Conservation (phyloP, 495 filamentous ascomycete species). For the Lasiosphaeria hispida region DNA sequence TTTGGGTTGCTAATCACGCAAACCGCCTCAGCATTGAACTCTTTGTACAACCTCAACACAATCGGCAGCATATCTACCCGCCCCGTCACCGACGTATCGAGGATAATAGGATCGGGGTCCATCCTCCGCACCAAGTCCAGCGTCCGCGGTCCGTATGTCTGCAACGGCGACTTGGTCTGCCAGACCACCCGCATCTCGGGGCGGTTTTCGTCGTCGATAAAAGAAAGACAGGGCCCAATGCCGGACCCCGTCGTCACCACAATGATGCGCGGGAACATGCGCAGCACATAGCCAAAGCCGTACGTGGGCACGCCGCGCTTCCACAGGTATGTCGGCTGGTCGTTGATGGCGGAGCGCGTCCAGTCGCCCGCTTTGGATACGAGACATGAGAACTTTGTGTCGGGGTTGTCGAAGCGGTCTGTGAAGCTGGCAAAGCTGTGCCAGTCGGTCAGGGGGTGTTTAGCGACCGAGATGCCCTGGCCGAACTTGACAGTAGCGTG, state of each 20-base stretch:
- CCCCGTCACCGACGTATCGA: constrained; percentile 40
- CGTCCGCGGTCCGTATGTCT: constrained; percentile 46
- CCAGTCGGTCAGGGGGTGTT: constrained; percentile 67
- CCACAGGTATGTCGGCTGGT: constrained; percentile 55
- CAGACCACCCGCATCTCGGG: constrained; percentile 42
- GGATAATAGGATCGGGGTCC: constrained; percentile 41
- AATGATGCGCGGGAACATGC: constrained; percentile 59
- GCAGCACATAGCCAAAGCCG: constrained; percentile 63
- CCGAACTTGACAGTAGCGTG: constrained; percentile 49
- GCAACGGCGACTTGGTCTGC: constrained; percentile 43
- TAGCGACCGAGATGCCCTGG: constrained; percentile 51
- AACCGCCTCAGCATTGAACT: constrained; percentile 66
- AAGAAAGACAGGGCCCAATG: constrained; percentile 59
- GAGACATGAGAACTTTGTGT: constrained; percentile 55
- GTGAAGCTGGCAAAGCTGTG: constrained; percentile 78
- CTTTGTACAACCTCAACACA: constrained; percentile 52
- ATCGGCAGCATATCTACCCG: constrained; percentile 48
- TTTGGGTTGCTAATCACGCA: constrained; percentile 69
- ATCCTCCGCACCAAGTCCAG: constrained; percentile 37
- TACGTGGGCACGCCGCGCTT: constrained; percentile 49
- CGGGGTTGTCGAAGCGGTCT: constrained; percentile 32
- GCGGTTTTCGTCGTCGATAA: constrained; percentile 33
- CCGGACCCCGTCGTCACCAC: constrained; percentile 70
- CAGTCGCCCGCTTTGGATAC: constrained; percentile 70
- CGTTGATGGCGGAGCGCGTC: constrained; percentile 54